Evolutionary conservation across 139 green algal species (phyloP), one percentile per base, ranked within the genome.

Genomic region (Haematococcus lacustris): DNA sequence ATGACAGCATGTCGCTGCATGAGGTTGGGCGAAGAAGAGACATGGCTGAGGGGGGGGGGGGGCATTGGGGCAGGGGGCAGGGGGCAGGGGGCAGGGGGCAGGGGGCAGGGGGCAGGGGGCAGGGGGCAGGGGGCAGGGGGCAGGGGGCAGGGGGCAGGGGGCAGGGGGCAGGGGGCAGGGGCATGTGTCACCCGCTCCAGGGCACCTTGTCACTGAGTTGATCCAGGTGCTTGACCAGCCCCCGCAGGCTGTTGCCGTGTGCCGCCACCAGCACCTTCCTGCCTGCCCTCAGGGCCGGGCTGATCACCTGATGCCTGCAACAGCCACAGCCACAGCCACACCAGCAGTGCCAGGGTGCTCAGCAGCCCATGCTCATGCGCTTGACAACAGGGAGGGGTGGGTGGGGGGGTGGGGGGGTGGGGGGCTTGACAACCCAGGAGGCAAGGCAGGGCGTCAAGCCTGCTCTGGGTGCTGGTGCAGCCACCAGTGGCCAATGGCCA

Each of bases 181-280:
- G n/a, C n/a, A n/a, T n/a, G n/a, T n/a, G n/a, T n/a, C n/a, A n/a
- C n/a, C n/a, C n/a, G n/a, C n/a, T n/a, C n/a, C n/a, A n/a, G n/a
- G n/a, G 4, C 62, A 78, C 76, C 67, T 63, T 3, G 67, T 82
- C 76, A 38, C 37, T 70, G 67, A 82, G 75, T 41, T 23, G 37
- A 59, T 82, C 76, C 60, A 82, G 59, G 67, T 82, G 76, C 57
- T 82, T 82, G n/a, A 82, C 67, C 33, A 82, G 69, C 30, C 76
- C 76, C 0, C 76, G 71, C 71, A 82, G 60, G 43, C 43, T 76
- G 76, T 82, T 82, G 57, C 76, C 76, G 33, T 82, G 76, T 1
- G 76, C 76, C 28, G 59, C 68, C 60, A 82, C 59, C 32, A 78
- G 47, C 30, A 78, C 60, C 0, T 67, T 38, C 47, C n/a, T 21